These are phyloP conservation scores for Penicillium verhagenii DNA, from an alignment of 495 filamentous ascomycete genomes.

Conservation along the genomic window DNA sequence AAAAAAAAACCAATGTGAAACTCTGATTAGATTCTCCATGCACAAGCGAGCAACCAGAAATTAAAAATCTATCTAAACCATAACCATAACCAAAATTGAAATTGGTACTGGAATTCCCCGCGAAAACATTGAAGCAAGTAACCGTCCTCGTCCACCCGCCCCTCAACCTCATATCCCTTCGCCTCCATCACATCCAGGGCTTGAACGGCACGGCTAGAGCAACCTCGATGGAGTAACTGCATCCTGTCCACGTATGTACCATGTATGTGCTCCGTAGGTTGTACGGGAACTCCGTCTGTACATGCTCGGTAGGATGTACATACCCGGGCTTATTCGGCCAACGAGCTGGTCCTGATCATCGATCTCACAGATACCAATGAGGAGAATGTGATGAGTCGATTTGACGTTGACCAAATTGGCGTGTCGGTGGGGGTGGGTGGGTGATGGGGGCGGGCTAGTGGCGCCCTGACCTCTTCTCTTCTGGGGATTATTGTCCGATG, in stretches of 20 bases:
- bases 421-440: slow-evolving; percentile 1
- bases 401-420: neutral
- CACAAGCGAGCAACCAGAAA: too few relatives aligned
- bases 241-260: neutral
- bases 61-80: neutral
- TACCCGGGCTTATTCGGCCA: slow-evolving; percentile 1
- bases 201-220: neutral
- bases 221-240: neutral
- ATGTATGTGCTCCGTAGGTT: too few relatives aligned
- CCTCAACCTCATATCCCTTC: too few relatives aligned
- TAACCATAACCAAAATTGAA: neutral
- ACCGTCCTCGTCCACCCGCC: too few relatives aligned
- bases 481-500: slow-evolving; percentile 7
- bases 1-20: neutral
- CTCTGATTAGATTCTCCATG: neutral
- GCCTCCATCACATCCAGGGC: too few relatives aligned
- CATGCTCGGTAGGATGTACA: neutral
- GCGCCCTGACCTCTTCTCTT: slow-evolving; percentile 2
- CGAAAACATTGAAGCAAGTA: too few relatives aligned
- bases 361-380: too few relatives aligned
- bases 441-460: neutral
- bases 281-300: too few relatives aligned
- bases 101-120: too few relatives aligned
- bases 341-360: neutral
- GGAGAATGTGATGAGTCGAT: slow-evolving; percentile 16